A percentile compares a stretch with the other conserved stretches of the same genome.
phyloP scores from a whole-genome alignment of 2,329 filamentous ascomycete genomes.

The Westerdykella aurantiaca region DNA sequence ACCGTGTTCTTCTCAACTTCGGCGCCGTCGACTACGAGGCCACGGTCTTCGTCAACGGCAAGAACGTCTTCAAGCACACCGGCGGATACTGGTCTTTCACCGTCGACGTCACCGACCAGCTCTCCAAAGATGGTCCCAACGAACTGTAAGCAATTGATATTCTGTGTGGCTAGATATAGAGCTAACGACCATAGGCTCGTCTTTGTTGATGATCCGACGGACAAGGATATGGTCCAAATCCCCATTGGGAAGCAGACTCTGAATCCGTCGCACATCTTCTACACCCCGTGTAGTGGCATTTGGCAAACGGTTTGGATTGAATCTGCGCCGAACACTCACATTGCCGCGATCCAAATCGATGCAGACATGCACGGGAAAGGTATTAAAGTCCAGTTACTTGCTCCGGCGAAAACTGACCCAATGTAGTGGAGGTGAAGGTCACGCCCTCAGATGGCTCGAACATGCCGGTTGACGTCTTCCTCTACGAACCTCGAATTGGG shows the following conservation, averaged over 20 bases:
- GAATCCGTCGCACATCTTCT: slow-evolving; percentile 59
- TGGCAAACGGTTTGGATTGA: slow-evolving; percentile 72
- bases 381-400: slow-evolving; percentile 4
- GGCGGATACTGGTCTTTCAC: slow-evolving; percentile 60
- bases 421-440: slow-evolving; percentile 52
- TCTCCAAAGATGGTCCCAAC: slow-evolving; percentile 44
- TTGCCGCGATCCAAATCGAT: slow-evolving; percentile 54
- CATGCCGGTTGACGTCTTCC: slow-evolving; percentile 34
- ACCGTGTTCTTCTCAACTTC: slow-evolving; percentile 50
- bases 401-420: slow-evolving; percentile 11
- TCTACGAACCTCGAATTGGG: slow-evolving; percentile 26
- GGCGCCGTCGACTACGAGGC: slow-evolving; percentile 56
- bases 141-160: slow-evolving; percentile 43
- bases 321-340: slow-evolving; percentile 52
- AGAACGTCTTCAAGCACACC: slow-evolving; percentile 48
- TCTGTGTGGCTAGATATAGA: neutral
- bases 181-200: slow-evolving; percentile 45
- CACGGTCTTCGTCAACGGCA: slow-evolving; percentile 55
- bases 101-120: slow-evolving; percentile 51
- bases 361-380: slow-evolving; percentile 40
- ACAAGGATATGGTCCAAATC: slow-evolving; percentile 50
- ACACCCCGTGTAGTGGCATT: slow-evolving; percentile 66
- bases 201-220: slow-evolving; percentile 63
- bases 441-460: slow-evolving; percentile 41
- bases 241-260: slow-evolving; percentile 62